Evolutionary conservation across 495 filamentous ascomycete genomes (phyloP).

Genomic region (Aspergillus ellipticus): DNA sequence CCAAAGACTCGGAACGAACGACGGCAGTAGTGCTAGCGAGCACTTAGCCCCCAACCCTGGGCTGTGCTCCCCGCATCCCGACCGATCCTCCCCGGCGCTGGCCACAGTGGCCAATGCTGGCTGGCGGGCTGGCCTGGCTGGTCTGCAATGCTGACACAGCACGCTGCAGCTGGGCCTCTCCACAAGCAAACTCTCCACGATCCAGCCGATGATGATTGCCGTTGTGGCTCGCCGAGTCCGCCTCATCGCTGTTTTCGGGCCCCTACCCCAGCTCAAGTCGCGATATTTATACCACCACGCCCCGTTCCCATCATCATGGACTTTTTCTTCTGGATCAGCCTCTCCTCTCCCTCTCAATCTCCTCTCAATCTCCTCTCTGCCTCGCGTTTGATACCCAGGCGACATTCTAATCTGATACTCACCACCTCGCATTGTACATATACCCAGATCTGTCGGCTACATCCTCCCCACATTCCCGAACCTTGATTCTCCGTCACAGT

Average conservation of each 20-base stretch:
- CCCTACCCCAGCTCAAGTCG: constrained; percentile 22
- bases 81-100: not conserved
- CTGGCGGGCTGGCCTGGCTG: not conserved
- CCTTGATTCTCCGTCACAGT: constrained; percentile 4
- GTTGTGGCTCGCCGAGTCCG: constrained; percentile 32
- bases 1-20: constrained; percentile 19
- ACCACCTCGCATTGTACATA: not conserved
- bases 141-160: not conserved
- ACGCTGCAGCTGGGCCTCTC: not conserved
- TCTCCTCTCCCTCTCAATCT: not conserved
- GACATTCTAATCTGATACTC: not conserved
- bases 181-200: constrained; percentile 24
- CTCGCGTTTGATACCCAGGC: not conserved
- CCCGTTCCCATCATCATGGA: constrained; percentile 2
- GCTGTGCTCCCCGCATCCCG: constrained; percentile 13
- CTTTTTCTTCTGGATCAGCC: constrained; percentile 10
- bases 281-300: constrained; percentile 32
- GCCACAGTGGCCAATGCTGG: not conserved
- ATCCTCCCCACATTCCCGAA: not conserved
- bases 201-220: constrained; percentile 42
- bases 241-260: constrained; percentile 14
- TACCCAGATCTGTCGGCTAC: not conserved
- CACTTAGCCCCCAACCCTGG: not conserved
- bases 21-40: constrained; percentile 25
- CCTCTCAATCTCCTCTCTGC: not conserved